phyloP scores from a whole-genome alignment of 352 stramenopile genomes.

The Plasmopara muralis region DNA sequence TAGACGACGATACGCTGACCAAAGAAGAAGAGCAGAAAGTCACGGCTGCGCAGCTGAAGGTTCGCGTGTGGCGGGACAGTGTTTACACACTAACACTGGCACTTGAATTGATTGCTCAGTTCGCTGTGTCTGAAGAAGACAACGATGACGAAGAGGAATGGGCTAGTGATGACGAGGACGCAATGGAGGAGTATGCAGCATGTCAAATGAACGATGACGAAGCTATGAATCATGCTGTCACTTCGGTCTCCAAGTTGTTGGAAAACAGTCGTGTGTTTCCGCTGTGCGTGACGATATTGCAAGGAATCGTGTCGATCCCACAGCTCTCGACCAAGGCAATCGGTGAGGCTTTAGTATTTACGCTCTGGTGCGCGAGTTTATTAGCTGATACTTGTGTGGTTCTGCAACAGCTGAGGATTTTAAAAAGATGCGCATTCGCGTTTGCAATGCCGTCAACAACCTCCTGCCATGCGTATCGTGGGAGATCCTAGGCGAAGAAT shows the following conservation, averaged over 20 bases:
- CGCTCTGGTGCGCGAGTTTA: not conserved
- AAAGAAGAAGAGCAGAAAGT: slow-evolving; percentile 56
- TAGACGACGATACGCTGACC: slow-evolving; percentile 57
- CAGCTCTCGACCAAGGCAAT: slow-evolving; percentile 41
- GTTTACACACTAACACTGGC: slow-evolving; percentile 72
- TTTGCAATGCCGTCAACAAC: slow-evolving; percentile 80
- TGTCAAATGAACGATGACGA: slow-evolving; percentile 54
- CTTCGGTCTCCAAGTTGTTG: slow-evolving; percentile 29
- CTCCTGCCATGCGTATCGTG: slow-evolving; percentile 57
- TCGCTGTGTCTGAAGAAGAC: slow-evolving; percentile 47
- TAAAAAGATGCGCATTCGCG: slow-evolving; percentile 73
- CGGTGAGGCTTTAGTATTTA: slow-evolving; percentile 18
- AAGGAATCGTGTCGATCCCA: slow-evolving; percentile 70
- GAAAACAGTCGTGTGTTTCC: slow-evolving; percentile 42
- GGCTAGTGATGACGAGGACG: slow-evolving; percentile 83
- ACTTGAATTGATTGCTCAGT: slow-evolving; percentile 68
- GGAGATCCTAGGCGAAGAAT: slow-evolving; percentile 43
- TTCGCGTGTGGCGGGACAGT: slow-evolving; percentile 72
- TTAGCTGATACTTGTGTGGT: not conserved
- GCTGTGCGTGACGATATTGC: slow-evolving; percentile 59
- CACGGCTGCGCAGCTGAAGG: slow-evolving; percentile 54
- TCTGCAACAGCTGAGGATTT: slow-evolving; percentile 48
- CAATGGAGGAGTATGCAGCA: slow-evolving; percentile 72
- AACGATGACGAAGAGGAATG: slow-evolving; percentile 78
- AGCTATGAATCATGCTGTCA: slow-evolving; percentile 9